These are phyloP conservation scores for Hymenoscyphus repandus DNA, from an alignment of 2,329 filamentous ascomycete genomes.

Conservation along the genomic window DNA sequence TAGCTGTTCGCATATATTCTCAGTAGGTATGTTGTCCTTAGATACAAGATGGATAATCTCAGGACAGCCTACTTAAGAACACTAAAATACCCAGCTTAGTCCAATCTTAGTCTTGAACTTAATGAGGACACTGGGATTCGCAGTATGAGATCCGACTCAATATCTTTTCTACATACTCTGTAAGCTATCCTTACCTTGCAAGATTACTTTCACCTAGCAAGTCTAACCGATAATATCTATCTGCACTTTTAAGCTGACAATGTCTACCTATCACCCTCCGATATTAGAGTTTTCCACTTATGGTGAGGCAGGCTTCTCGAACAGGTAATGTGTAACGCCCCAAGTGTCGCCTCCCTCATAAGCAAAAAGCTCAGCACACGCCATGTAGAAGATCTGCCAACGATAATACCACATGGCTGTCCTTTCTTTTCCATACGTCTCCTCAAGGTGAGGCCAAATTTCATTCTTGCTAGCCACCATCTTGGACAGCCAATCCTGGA, in stretches of 20 bases:
- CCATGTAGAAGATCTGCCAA: conserved; percentile 70
- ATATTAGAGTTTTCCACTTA: not conserved
- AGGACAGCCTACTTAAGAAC: too few relatives aligned
- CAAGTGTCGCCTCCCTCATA: conserved; percentile 61
- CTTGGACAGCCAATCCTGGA: conserved; percentile 54
- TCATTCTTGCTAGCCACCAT: conserved; percentile 53
- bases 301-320: conserved; percentile 46
- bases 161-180: too few relatives aligned
- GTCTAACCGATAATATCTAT: too few relatives aligned
- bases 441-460: conserved; percentile 58
- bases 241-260: not conserved
- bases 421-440: conserved; percentile 59
- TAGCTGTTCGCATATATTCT: too few relatives aligned
- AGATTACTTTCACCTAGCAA: too few relatives aligned
- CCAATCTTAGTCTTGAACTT: too few relatives aligned
- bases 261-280: not conserved
- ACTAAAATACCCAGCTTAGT: too few relatives aligned
- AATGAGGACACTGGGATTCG: too few relatives aligned
- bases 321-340: conserved; percentile 63
- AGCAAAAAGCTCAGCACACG: conserved; percentile 64
- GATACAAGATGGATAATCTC: too few relatives aligned
- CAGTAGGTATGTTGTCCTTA: too few relatives aligned
- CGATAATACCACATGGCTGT: conserved; percentile 60
- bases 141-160: too few relatives aligned
- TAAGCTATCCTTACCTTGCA: too few relatives aligned